Evolutionary conservation across 2,329 filamentous ascomycete species (phyloP).

Genomic region (Penicillium sclerotiorum): DNA sequence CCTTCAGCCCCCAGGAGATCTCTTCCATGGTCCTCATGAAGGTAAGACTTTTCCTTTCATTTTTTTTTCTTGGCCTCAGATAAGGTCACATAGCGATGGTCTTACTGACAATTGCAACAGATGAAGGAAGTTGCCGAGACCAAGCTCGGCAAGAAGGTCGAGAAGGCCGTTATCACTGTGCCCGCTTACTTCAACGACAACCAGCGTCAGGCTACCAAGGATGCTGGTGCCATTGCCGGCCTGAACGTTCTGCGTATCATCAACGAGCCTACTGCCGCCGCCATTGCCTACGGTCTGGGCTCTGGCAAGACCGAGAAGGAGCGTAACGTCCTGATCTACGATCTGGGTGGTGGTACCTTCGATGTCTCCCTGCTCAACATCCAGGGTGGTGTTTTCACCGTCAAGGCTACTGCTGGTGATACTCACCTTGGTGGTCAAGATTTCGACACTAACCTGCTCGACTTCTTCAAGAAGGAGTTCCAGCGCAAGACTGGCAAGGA

Average conservation of each 20-base stretch:
- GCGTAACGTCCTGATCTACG: slow-evolving; percentile 99
- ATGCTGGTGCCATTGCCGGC: slow-evolving; percentile 94
- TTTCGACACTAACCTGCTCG: slow-evolving; percentile 93
- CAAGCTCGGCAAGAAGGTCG: slow-evolving; percentile 98
- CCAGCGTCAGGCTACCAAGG: slow-evolving; percentile 99
- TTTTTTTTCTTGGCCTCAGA: too few relatives aligned
- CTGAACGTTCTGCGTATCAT: slow-evolving; percentile 99
- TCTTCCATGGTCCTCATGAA: slow-evolving; percentile 98
- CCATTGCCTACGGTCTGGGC: slow-evolving; percentile 97
- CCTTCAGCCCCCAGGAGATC: slow-evolving; percentile 97
- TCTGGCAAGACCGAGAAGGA: slow-evolving; percentile 95
- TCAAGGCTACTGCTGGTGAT: slow-evolving; percentile 97
- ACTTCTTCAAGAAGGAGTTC: slow-evolving; percentile 98
- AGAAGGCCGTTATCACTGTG: slow-evolving; percentile 98
- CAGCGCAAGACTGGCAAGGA: slow-evolving; percentile 77
- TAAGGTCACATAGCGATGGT: neutral
- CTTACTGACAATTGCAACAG: slow-evolving; percentile 48
- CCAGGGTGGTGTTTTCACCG: slow-evolving; percentile 98
- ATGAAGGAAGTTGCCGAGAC: slow-evolving; percentile 99
- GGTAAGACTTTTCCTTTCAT: slow-evolving; percentile 56
- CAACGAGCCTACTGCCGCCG: slow-evolving; percentile 98
- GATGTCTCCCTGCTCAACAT: slow-evolving; percentile 99
- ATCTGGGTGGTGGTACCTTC: slow-evolving; percentile 99
- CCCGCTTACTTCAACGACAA: slow-evolving; percentile 99
- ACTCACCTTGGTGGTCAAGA: slow-evolving; percentile 95